Conservation (phyloP, 345 rosid species). For the Angophora floribunda region DNA sequence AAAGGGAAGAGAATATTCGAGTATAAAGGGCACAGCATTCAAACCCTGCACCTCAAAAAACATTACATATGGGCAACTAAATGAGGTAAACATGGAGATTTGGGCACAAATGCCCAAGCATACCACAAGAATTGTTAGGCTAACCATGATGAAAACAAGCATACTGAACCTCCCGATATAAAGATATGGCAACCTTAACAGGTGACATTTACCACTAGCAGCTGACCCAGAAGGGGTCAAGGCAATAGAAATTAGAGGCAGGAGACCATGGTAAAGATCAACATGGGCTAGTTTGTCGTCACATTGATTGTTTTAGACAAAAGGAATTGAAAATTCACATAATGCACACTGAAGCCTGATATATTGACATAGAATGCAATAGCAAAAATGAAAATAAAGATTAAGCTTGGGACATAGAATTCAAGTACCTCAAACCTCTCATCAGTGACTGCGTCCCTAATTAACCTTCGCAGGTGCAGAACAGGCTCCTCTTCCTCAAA, state of each 20-base stretch:
- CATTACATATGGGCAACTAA: not conserved
- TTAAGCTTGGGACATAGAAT: not conserved
- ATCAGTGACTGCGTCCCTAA: conserved; percentile 39
- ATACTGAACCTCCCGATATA: not conserved
- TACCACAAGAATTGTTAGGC: not conserved
- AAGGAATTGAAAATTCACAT: not conserved
- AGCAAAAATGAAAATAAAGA: not conserved
- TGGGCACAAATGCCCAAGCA: not conserved
- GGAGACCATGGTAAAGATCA: not conserved
- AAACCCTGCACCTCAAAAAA: not conserved
- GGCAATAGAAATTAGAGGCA: not conserved
- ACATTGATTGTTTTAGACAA: not conserved
- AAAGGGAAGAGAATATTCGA: not conserved
- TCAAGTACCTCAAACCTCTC: conserved; percentile 52
- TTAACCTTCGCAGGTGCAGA: conserved; percentile 36
- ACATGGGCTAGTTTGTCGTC: not conserved
- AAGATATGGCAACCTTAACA: not conserved
- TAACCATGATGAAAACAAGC: not conserved
- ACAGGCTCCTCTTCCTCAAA: conserved; percentile 70
- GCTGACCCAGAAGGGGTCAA: not conserved
- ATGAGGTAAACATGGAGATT: not conserved
- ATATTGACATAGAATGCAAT: not conserved
- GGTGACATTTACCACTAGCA: not conserved
- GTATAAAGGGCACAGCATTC: not conserved
- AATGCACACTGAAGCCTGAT: not conserved